Percentiles rank a stretch among this genome's conserved stretches.
Conservation (phyloP, 1,284 basidiomycete species). For the Ustilago cynodontis region DNA sequence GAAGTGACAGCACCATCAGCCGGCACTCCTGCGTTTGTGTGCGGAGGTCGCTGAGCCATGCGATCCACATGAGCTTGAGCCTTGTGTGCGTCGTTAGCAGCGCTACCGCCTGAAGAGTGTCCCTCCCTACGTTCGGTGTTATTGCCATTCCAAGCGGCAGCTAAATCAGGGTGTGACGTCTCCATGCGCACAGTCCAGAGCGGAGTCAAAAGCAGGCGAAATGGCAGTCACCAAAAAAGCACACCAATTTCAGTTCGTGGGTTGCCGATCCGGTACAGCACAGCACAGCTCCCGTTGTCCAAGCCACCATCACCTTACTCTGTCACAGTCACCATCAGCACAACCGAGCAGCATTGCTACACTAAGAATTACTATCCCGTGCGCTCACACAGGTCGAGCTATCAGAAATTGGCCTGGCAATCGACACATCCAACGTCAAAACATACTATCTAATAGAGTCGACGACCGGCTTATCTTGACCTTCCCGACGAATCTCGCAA, state of each 20-base stretch:
- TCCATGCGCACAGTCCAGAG: constrained; percentile 1
- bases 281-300: background rate
- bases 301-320: background rate
- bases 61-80: too few relatives aligned
- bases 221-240: background rate
- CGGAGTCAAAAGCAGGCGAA: background rate
- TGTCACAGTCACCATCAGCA: too few relatives aligned
- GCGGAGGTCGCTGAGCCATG: too few relatives aligned
- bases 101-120: too few relatives aligned
- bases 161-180: constrained; percentile 2
- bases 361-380: background rate
- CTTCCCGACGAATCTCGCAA: background rate
- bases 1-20: too few relatives aligned
- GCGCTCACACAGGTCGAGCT: background rate
- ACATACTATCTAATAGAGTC: background rate
- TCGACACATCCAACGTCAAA: background rate
- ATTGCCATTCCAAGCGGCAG: background rate
- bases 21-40: too few relatives aligned
- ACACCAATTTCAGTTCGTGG: background rate
- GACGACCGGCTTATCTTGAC: background rate
- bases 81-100: too few relatives aligned
- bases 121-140: too few relatives aligned
- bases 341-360: too few relatives aligned
- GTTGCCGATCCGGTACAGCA: background rate
- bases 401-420: background rate